Base-by-base conservation (phyloP, 345 rosid species). In the Durio zibethinus region DNA sequence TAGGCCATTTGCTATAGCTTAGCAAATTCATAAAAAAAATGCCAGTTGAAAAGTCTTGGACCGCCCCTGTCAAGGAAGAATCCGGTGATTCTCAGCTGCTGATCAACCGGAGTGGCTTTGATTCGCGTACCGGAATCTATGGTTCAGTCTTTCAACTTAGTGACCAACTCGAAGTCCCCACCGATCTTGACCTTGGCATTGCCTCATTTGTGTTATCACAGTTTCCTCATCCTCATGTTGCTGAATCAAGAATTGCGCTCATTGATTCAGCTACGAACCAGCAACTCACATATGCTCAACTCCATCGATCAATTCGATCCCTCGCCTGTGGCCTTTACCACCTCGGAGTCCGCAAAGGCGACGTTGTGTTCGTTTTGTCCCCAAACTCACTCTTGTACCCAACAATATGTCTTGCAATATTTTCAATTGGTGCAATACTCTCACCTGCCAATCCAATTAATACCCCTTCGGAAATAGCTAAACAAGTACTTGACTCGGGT, bases 361-460 rank as follows among this genome's bases (percentile, higher is more conserved):
- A 90, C 16, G 90, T 87, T 3, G 86, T 89, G 61, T 87, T 90
- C 42, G 77, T 90, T 33, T 43, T 90, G 56, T 87, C 92, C 10
- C 91, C 92, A 0, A 90, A 90, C 75, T 87, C 89, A 4, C 60
- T 89, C 68, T 45, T 89, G 29, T 90, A 83, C 68, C 87, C 92
- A 4, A 53, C 78, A 5, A 84, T 90, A 7, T 87, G 90, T 48
- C 84, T 90, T 0, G 91, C 90, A 40, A 80, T 87, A 76, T 78
- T 89, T 47, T 85, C 90, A 4, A 42, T 85, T 0, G 94, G 94
- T 5, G 92, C 92, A 29, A 77, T 89, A 27, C 85, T 90, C 23
- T 83, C 88, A 11, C 83, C 92, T 8, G 88, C 90, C 14, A 90
- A 89, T 33, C 92, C 92, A 0, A 25, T 89, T 10, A 90, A 86